Percentiles rank a stretch among this genome's conserved stretches.
phyloP scores from a whole-genome alignment of 164 flowering plant species.

The Vitis rupestris region DNA sequence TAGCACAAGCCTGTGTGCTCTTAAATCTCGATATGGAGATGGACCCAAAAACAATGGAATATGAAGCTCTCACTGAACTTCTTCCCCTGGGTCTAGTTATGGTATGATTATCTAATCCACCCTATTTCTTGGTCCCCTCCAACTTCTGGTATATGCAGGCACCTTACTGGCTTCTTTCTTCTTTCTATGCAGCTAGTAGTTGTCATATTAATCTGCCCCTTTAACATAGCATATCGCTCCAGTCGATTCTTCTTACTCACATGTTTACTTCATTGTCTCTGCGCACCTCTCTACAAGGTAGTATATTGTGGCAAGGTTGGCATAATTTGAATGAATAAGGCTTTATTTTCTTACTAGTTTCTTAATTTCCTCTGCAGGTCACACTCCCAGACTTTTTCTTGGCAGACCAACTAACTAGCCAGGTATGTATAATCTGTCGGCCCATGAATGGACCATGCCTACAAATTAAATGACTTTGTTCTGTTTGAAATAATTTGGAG shows the following conservation, averaged over 20 bases:
- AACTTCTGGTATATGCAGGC: background rate
- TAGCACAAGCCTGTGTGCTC: constrained; percentile 50
- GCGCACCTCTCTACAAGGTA: constrained; percentile 78
- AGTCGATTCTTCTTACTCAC: constrained; percentile 60
- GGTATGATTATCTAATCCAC: constrained; percentile 13
- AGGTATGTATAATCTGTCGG: constrained; percentile 27
- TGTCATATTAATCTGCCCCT: constrained; percentile 44
- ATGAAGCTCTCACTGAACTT: constrained; percentile 41
- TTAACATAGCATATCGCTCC: constrained; percentile 64
- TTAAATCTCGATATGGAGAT: constrained; percentile 58
- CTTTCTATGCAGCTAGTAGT: constrained; percentile 38
- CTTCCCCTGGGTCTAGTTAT: constrained; percentile 40
- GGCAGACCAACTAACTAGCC: constrained; percentile 75
- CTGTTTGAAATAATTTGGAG: background rate
- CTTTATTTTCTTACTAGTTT: no score
- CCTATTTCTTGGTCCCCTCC: background rate
- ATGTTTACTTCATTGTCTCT: constrained; percentile 42
- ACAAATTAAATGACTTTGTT: no score
- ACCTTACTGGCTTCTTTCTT: background rate
- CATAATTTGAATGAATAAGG: no score
- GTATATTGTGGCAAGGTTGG: no score
- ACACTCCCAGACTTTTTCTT: constrained; percentile 62
- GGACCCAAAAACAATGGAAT: constrained; percentile 41
- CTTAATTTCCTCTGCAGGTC: constrained; percentile 29
- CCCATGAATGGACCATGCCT: no score